phyloP scores from a whole-genome alignment of 495 filamentous ascomycete species.

The Xylaria cubensis region DNA sequence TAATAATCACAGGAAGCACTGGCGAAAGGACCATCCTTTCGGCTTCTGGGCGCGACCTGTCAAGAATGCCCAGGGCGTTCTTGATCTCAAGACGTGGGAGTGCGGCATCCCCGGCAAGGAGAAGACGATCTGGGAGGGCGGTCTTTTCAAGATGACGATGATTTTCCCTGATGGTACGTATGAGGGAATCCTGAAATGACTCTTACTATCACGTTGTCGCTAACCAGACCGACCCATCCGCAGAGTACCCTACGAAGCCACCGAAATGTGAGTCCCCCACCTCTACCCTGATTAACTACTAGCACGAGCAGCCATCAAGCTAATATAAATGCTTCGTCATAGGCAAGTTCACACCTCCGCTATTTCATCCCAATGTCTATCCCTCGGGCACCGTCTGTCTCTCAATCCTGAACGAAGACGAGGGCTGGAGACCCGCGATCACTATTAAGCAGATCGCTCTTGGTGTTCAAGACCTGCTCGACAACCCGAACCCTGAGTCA shows the following conservation, averaged over 20 bases:
- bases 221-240: conserved; percentile 27
- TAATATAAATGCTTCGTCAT: conserved; percentile 36
- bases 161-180: conserved; percentile 91
- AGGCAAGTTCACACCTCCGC: conserved; percentile 97
- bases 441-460: conserved; percentile 97
- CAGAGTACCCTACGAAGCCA: conserved; percentile 98
- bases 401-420: conserved; percentile 97
- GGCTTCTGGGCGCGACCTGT: conserved; percentile 93
- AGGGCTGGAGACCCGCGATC: conserved; percentile 97
- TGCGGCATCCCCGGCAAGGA: conserved; percentile 96
- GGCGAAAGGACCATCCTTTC: conserved; percentile 95
- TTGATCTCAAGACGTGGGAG: conserved; percentile 95
- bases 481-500: conserved; percentile 96
- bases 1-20: conserved; percentile 77
- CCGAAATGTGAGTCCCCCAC: conserved; percentile 80
- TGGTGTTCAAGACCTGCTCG: conserved; percentile 91
- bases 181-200: background rate
- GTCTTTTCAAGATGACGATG: conserved; percentile 91
- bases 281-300: background rate
- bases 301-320: conserved; percentile 27
- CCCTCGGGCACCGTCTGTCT: conserved; percentile 97
- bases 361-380: conserved; percentile 99
- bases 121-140: conserved; percentile 95
- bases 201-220: conserved; percentile 33
- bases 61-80: conserved; percentile 76